These are phyloP conservation scores for Apiotrichum brassicae DNA, from an alignment of 1,284 basidiomycete genomes.

Conservation along the genomic window DNA sequence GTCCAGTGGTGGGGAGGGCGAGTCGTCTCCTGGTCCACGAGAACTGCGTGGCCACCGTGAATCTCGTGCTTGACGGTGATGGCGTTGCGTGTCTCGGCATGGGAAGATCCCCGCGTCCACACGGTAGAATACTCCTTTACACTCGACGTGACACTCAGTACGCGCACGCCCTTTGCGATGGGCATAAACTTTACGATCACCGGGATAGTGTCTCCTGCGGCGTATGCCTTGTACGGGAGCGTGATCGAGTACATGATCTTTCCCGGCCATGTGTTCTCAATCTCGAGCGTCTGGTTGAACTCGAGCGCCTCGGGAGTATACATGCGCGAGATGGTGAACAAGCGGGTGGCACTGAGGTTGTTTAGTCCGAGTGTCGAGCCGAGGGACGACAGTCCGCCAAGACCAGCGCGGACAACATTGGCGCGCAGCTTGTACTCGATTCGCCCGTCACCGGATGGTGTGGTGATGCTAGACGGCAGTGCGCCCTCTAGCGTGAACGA, in stretches of 20 bases:
- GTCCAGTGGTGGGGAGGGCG: slow-evolving; percentile 27
- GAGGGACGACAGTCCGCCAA: slow-evolving; percentile 6
- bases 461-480: slow-evolving; percentile 68
- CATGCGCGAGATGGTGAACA: slow-evolving; percentile 64
- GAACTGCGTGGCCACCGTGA: slow-evolving; percentile 54
- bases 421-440: slow-evolving; percentile 83
- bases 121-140: slow-evolving; percentile 66
- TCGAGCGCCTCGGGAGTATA: slow-evolving; percentile 77
- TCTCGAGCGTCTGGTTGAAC: slow-evolving; percentile 87
- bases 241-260: slow-evolving; percentile 84
- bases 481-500: slow-evolving; percentile 73
- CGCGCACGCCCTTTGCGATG: slow-evolving; percentile 70
- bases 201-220: slow-evolving; percentile 73
- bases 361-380: slow-evolving; percentile 44
- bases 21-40: slow-evolving; percentile 23
- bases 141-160: slow-evolving; percentile 61
- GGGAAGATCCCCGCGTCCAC: slow-evolving; percentile 56
- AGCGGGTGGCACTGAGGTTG: slow-evolving; percentile 60
- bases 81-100: slow-evolving; percentile 61
- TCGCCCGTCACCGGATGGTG: slow-evolving; percentile 55
- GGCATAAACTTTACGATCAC: slow-evolving; percentile 81
- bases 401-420: slow-evolving; percentile 63
- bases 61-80: slow-evolving; percentile 66
- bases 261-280: slow-evolving; percentile 90
- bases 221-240: slow-evolving; percentile 61